A percentile compares a stretch with the other conserved stretches of the same genome.
Conservation (phyloP, 164 flowering plant genomes). For the Brasenia schreberi region DNA sequence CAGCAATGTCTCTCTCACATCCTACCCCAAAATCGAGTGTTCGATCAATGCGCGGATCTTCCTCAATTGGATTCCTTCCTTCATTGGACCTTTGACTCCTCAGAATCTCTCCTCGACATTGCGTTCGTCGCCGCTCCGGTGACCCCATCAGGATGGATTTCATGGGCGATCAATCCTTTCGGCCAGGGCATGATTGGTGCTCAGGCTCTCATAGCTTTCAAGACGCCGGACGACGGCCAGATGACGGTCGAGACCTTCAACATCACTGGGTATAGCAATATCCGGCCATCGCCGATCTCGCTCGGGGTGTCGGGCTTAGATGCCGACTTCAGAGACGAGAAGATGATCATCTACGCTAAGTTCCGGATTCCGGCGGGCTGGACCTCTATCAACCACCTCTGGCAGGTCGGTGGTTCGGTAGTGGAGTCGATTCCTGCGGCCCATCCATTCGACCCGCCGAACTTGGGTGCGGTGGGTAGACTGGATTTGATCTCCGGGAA, state of each 20-base stretch:
- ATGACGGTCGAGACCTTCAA: slow-evolving; percentile 26
- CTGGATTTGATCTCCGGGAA: background rate
- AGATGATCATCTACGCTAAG: slow-evolving; percentile 32
- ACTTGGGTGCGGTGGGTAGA: background rate
- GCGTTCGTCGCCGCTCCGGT: slow-evolving; percentile 35
- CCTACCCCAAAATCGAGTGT: slow-evolving; percentile 15
- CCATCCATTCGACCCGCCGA: background rate
- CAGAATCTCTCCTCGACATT: slow-evolving; percentile 23
- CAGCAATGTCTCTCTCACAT: slow-evolving; percentile 27
- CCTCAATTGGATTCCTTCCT: slow-evolving; percentile 32
- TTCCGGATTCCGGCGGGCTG: slow-evolving; percentile 20
- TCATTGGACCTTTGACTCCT: slow-evolving; percentile 30
- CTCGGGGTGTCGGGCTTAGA: slow-evolving; percentile 16
- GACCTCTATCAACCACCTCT: slow-evolving; percentile 45
- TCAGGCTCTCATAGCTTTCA: slow-evolving; percentile 32
- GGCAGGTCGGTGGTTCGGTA: slow-evolving; percentile 67
- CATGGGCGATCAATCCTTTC: slow-evolving; percentile 56
- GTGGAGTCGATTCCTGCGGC: background rate
- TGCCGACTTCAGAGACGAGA: slow-evolving; percentile 20
- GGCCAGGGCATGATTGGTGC: slow-evolving; percentile 33
- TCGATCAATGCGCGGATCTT: slow-evolving; percentile 28
- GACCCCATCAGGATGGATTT: slow-evolving; percentile 30
- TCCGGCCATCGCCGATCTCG: slow-evolving; percentile 14
- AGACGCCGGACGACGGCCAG: slow-evolving; percentile 7
- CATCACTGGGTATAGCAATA: slow-evolving; percentile 12